Evolutionary conservation across 208 protist species (phyloP).

Genomic region (Vickermania ingenoplastis): DNA sequence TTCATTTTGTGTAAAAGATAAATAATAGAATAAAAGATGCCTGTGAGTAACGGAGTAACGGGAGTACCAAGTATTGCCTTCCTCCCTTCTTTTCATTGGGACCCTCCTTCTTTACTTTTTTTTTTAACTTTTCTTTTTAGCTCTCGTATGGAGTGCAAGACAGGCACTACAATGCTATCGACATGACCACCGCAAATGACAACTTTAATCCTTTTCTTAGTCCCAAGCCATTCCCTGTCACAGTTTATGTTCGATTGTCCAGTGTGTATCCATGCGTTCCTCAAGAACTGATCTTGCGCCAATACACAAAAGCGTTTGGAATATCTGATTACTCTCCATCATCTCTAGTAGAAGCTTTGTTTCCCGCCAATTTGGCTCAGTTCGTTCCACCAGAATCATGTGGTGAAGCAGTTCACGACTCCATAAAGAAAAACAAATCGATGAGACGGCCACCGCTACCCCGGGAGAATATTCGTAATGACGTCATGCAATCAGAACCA

Average conservation of each 20-base stretch:
- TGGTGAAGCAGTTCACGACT: conserved; percentile 4
- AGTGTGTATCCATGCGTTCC: conserved; percentile 21
- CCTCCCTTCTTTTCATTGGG: too few relatives aligned
- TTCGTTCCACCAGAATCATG: conserved; percentile 1
- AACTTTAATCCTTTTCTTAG: conserved; percentile 2
- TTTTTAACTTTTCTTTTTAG: too few relatives aligned
- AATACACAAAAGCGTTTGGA: conserved; percentile 22
- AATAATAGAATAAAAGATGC: too few relatives aligned
- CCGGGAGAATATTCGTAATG: conserved; percentile 12
- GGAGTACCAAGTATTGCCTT: too few relatives aligned
- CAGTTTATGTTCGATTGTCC: neutral
- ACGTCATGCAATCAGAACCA: neutral
- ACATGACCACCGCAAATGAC: conserved; percentile 16
- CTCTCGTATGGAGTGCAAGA: too few relatives aligned
- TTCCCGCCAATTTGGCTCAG: conserved; percentile 4
- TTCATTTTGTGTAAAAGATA: too few relatives aligned
- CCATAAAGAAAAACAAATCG: conserved; percentile 1
- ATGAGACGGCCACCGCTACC: conserved; percentile 9
- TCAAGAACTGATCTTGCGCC: conserved; percentile 30
- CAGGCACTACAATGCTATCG: neutral
- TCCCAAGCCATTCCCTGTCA: neutral
- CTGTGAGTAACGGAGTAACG: too few relatives aligned
- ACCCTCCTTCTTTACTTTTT: too few relatives aligned
- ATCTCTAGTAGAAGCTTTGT: conserved; percentile 13
- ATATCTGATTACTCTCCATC: conserved; percentile 10